Base-by-base conservation (phyloP, 1,284 basidiomycete genomes). In the Polyporus tsugae region DNA sequence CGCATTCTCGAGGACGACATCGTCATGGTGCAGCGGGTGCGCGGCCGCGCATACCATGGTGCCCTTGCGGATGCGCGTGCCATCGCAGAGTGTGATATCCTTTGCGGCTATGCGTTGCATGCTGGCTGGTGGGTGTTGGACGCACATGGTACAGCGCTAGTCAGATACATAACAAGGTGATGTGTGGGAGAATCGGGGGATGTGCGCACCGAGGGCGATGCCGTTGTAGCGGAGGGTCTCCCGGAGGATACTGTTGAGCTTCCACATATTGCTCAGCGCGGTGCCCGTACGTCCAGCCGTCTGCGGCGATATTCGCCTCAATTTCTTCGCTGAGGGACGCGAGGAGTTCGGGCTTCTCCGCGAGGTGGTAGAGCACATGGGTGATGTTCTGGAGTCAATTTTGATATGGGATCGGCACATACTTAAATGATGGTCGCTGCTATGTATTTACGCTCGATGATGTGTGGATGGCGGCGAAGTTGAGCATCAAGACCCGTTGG, bases 181-280 rank as follows among this genome's bases (percentile, higher is more conserved):
- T n/a, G 13, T 17, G 13, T 41, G 11, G 39, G 44, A 22, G n/a
- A 46, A 15, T 6, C 1, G n/a, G 7, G 22, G 44, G n/a, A 1
- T 49, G 6, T 22, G 4, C 74, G 39, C 63, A 78, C 76, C 67
- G n/a, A 58, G 44, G 46, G 57, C 71, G 29, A 79, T 72, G 0
- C 79, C 80, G 44, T 80, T 80, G 55, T 80, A 65, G 11, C 85
- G 78, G 65, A 81, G 80, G 1, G 82, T 81, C 72, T 88, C 86
- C 61, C 83, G 81, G 61, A 89, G 70, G 73, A 88, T 86, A 70
- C 85, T 87, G 70, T 88, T 86, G 33, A 87, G 70, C 65, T 84
- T 84, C 64, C 77, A 74, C 81, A 88, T 81, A 63, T 83, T 84
- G 10, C 71, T 74, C 63, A 88, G 75, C 0, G 82, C 77, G 0